These are phyloP conservation scores for Eutrema salsugineum DNA, from an alignment of 441 rosid species.

Conservation along the genomic window DNA sequence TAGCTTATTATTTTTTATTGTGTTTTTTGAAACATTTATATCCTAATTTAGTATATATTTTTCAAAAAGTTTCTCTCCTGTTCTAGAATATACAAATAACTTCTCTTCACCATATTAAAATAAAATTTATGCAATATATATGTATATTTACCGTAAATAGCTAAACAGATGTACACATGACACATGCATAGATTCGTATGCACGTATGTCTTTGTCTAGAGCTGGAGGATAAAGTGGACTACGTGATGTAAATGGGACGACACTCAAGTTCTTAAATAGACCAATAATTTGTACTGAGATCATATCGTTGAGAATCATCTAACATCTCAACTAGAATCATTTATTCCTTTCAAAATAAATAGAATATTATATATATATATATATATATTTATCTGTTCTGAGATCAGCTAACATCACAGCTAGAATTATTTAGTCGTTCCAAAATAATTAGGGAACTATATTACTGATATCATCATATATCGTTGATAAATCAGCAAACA, in stretches of 20 bases:
- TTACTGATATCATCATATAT: neutral
- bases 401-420: too few species aligned
- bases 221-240: conserved; percentile 11
- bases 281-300: conserved; percentile 6
- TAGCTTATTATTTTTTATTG: too few species aligned
- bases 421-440: too few species aligned
- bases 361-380: neutral
- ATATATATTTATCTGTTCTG: too few species aligned
- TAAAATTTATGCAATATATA: too few species aligned
- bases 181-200: conserved; percentile 7
- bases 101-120: too few species aligned
- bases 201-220: neutral
- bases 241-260: conserved; percentile 2
- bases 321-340: neutral
- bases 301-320: neutral
- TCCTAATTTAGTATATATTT: too few species aligned
- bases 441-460: too few species aligned
- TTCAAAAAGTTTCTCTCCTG: too few species aligned
- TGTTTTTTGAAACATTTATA: too few species aligned
- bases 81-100: too few species aligned
- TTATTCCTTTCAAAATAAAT: neutral
- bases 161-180: neutral
- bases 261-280: neutral
- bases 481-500: neutral
- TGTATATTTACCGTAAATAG: neutral